Evolutionary conservation across 768 basidiomycete species (phyloP), one percentile per base, ranked within the genome.

Genomic region (Leccinum ochraceum): DNA sequence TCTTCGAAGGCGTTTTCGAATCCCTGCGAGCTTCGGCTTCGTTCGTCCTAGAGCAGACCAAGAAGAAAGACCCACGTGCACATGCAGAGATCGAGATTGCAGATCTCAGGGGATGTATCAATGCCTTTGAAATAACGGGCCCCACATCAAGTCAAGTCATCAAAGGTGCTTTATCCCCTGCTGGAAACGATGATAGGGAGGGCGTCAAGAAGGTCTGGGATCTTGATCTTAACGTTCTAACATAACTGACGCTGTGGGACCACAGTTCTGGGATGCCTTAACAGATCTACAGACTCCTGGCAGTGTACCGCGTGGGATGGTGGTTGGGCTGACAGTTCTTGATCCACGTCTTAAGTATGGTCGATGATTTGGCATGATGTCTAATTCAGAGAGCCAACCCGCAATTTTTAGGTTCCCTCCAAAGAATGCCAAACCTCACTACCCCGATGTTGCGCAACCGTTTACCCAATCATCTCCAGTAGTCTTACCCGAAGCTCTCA

Each of bases 71-170:
- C 26, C 62, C 67, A 11, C 63, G 65, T 3, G 60, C 62, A 24
- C 53, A 63, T 4, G 70, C 65, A 13, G 77, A 80, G 22, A 73
- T 94, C 10, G 86, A 92, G 64, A 79, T 95, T 16, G 79, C 81
- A 7, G 91, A 95, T 70, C 72, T 95, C 53, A 78, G 88, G 58
- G 85, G 84, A 2, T 83, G 86, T 53, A 66, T 94, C 48, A 91
- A 90, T 62, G 80, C 86, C 6, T 96, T 96, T 66, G 95, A 98
- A 71, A 83, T 98, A 36, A 89, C 90, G 79, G 96, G 96, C 3
- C 92, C 92, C 3, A 90, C 86, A 69, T 81, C 90, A 0, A 91
- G 82, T 57, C 88, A 90, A 69, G 84, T 95, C 11, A 72, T 90
- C 54, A 85, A 83, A 66, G 88, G 88, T 26, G 84, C 83, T 1